Percentiles rank a stretch among this genome's conserved stretches.
Evolutionary conservation across 2,329 filamentous ascomycete species (phyloP).

Genomic region (Sordariomycetes sp.): DNA sequence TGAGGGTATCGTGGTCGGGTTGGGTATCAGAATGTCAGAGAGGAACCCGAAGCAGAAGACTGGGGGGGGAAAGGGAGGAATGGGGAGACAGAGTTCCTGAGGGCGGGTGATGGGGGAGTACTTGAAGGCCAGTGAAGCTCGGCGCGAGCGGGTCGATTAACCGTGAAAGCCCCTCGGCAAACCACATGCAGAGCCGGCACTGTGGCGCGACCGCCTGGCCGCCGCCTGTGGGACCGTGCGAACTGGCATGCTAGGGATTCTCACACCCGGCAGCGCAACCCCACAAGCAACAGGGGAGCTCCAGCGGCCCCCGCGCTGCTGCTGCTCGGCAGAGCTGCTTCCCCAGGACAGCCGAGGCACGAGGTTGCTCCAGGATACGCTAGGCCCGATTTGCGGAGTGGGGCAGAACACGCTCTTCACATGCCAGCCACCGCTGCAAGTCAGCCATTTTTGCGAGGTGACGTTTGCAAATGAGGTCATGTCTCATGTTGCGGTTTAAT

Average conservation of each 20-base stretch:
- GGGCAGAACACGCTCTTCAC: background rate
- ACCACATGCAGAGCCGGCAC: background rate
- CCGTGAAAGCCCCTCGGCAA: background rate
- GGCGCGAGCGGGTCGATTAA: background rate
- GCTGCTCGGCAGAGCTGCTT: background rate
- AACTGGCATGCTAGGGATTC: background rate
- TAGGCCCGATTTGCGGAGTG: background rate
- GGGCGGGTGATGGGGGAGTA: background rate
- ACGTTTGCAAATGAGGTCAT: background rate
- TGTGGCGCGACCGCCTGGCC: background rate
- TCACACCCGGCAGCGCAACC: background rate
- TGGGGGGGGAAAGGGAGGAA: background rate
- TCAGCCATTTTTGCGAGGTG: background rate
- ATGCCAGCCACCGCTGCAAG: background rate
- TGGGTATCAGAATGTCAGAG: background rate
- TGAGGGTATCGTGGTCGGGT: background rate
- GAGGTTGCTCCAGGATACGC: background rate
- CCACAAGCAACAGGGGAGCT: background rate
- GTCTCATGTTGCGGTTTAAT: background rate
- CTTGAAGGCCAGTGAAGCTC: background rate
- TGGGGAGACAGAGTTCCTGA: background rate
- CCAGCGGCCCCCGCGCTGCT: background rate
- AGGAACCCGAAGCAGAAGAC: background rate
- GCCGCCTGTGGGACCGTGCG: background rate
- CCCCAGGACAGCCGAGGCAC: constrained; percentile 1